phyloP scores from a whole-genome alignment of 768 basidiomycete species.

The Boletus vinaceobasis region DNA sequence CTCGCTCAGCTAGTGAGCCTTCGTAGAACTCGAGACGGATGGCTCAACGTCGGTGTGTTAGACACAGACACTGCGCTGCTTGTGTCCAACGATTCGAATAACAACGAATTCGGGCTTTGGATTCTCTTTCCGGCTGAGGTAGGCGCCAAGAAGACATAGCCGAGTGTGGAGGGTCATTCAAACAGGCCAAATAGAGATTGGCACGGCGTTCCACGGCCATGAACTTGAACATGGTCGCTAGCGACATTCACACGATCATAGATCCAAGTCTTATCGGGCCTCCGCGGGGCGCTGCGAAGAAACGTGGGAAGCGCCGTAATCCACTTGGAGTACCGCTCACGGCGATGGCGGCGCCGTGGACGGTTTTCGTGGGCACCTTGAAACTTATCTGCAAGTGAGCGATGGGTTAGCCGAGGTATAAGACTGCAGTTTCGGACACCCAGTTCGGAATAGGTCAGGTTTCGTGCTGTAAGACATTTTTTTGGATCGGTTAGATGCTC shows the following conservation, averaged over 20 bases:
- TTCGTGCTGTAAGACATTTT: too few relatives aligned
- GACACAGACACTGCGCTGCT: background rate
- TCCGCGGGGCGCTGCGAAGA: background rate
- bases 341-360: too few relatives aligned
- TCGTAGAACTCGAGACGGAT: background rate
- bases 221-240: background rate
- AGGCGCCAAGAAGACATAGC: too few relatives aligned
- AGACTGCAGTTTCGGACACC: too few relatives aligned
- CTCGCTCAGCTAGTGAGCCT: background rate
- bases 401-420: too few relatives aligned
- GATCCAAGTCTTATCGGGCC: background rate
- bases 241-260: background rate
- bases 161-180: too few relatives aligned
- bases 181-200: too few relatives aligned
- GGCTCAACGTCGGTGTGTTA: background rate
- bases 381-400: too few relatives aligned
- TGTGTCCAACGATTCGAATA: background rate
- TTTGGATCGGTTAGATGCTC: too few relatives aligned
- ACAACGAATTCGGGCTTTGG: slow-evolving; percentile 5
- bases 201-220: background rate
- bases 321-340: background rate
- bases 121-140: background rate
- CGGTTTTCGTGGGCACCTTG: too few relatives aligned
- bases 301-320: background rate
- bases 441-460: too few relatives aligned